Percentiles rank a stretch among this genome's conserved stretches.
These are phyloP conservation scores for Globisporangium nunn DNA, from an alignment of 352 stramenopile species.

Conservation along the genomic window DNA sequence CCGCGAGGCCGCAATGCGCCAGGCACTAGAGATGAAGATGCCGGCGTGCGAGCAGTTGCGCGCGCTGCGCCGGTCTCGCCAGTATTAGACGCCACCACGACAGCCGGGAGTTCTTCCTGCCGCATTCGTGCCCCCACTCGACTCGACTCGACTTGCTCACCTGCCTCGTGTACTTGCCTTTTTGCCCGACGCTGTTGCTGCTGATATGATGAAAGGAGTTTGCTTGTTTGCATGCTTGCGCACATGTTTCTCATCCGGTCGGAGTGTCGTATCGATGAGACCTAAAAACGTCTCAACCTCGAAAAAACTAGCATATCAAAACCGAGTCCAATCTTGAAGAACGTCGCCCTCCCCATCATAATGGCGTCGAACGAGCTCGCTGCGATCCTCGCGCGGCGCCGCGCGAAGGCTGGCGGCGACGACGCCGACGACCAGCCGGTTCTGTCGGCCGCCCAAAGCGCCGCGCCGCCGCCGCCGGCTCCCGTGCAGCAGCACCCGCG, in stretches of 20 bases:
- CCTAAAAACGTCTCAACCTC: no score
- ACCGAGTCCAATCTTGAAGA: not conserved
- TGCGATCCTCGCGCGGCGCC: conserved; percentile 70
- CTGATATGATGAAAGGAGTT: not conserved
- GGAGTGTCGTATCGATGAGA: no score
- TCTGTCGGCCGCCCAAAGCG: conserved; percentile 25
- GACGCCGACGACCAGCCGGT: conserved; percentile 19
- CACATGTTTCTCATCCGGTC: no score
- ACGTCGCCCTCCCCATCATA: not conserved
- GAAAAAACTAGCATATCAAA: no score
- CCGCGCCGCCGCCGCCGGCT: conserved; percentile 8
- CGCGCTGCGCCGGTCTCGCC: conserved; percentile 50
- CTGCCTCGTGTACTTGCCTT: conserved; percentile 4
- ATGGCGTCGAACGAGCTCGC: conserved; percentile 83
- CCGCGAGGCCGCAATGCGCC: conserved; percentile 66
- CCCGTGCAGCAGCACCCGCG: conserved; percentile 12
- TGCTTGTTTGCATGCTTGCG: no score
- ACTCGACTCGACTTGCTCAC: not conserved
- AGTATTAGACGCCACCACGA: conserved; percentile 23
- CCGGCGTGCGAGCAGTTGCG: conserved; percentile 78
- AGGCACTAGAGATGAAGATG: conserved; percentile 80
- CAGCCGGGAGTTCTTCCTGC: no score
- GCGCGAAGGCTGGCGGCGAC: conserved; percentile 55
- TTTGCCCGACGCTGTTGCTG: not conserved
- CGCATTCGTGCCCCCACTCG: no score